These are phyloP conservation scores for Xanthoconium separans DNA, from an alignment of 1,284 basidiomycete genomes.

Conservation along the genomic window DNA sequence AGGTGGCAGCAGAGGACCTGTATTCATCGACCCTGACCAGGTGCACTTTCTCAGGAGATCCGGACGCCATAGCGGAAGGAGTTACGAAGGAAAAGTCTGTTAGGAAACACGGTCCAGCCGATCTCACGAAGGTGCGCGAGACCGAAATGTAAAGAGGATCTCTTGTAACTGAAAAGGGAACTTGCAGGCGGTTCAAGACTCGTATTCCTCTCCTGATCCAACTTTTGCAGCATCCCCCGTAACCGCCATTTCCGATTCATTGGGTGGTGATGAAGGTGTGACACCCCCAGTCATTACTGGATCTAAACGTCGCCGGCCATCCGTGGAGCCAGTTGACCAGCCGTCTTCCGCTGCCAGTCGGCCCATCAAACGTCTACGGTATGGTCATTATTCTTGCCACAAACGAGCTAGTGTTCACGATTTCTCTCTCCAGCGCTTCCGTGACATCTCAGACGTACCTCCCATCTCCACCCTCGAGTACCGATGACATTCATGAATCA, in stretches of 20 bases:
- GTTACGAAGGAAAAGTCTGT: conserved; percentile 18
- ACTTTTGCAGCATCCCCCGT: conserved; percentile 4
- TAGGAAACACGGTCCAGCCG: background rate
- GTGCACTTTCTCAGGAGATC: conserved; percentile 27
- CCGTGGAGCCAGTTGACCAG: background rate
- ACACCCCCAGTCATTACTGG: conserved; percentile 21
- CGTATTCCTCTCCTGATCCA: conserved; percentile 15
- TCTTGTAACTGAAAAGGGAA: background rate
- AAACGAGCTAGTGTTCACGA: background rate
- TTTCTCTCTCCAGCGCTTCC: conserved; percentile 2
- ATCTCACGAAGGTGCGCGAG: conserved; percentile 4
- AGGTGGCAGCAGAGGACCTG: conserved; percentile 32
- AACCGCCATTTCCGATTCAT: background rate
- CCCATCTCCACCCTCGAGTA: conserved; percentile 25
- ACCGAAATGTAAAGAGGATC: background rate
- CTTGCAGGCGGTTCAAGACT: conserved; percentile 5
- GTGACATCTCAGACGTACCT: conserved; percentile 1
- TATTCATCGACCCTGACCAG: conserved; percentile 31
- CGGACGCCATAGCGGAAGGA: conserved; percentile 30
- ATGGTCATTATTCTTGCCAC: background rate
- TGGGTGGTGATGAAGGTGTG: too few species aligned
- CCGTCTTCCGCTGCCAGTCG: background rate
- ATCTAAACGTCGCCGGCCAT: conserved; percentile 21
- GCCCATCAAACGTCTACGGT: conserved; percentile 32
- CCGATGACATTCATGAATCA: background rate